phyloP scores from a whole-genome alignment of 1,139 yeast species.

The Debaryomyces fabryi region DNA sequence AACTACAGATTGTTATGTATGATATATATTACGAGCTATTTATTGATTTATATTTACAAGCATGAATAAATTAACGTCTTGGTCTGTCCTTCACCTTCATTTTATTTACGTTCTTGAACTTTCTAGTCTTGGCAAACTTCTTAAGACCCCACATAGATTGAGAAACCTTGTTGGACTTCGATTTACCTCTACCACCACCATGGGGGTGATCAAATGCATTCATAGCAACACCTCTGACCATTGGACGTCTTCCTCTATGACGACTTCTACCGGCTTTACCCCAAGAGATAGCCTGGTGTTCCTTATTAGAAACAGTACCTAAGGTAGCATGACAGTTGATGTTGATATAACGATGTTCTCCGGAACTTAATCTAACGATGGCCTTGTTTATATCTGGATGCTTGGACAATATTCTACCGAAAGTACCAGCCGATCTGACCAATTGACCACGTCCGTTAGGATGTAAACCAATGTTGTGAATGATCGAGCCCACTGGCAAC shows the following conservation, averaged over 20 bases:
- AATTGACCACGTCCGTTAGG: constrained; percentile 86
- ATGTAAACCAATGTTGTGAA: constrained; percentile 81
- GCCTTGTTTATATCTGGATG: constrained; percentile 72
- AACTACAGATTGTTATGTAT: constrained; percentile 7
- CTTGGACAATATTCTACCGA: constrained; percentile 85
- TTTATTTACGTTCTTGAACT: constrained; percentile 81
- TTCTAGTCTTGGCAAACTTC: constrained; percentile 93
- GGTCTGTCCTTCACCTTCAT: constrained; percentile 87
- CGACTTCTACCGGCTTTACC: constrained; percentile 98
- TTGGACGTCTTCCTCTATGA: constrained; percentile 91
- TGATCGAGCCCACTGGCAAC: constrained; percentile 91
- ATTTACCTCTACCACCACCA: constrained; percentile 99
- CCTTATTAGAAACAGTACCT: constrained; percentile 93
- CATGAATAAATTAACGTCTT: constrained; percentile 31
- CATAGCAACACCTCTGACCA: constrained; percentile 98
- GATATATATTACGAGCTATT: constrained; percentile 3
- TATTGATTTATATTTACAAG: constrained; percentile 11
- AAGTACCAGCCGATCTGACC: constrained; percentile 93
- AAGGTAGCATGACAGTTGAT: constrained; percentile 90
- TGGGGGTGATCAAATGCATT: constrained; percentile 97
- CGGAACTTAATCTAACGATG: constrained; percentile 79
- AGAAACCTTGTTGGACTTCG: constrained; percentile 91
- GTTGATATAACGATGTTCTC: constrained; percentile 90
- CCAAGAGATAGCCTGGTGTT: constrained; percentile 83
- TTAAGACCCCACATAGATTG: constrained; percentile 98